Evolutionary conservation across 768 basidiomycete species (phyloP).

Genomic region (Strobilomyces dryophilus): DNA sequence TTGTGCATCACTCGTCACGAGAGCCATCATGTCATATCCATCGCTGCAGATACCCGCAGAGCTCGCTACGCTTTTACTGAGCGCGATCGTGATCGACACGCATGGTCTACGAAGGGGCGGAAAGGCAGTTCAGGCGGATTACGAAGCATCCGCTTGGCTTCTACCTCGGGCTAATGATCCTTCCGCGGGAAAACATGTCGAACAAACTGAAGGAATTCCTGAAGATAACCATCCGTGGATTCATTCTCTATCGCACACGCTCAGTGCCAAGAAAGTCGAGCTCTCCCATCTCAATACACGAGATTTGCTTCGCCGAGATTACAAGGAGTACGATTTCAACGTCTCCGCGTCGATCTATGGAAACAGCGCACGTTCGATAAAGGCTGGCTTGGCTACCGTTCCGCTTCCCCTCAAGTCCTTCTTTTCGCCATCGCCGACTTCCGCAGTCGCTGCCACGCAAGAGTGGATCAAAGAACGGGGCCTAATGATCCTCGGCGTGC

Average conservation of each 20-base stretch:
- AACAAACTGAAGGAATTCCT: background rate
- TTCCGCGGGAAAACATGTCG: constrained; percentile 9
- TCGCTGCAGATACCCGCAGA: constrained; percentile 41
- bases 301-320: constrained; percentile 90
- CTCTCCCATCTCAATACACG: constrained; percentile 62
- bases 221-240: constrained; percentile 38
- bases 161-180: constrained; percentile 50
- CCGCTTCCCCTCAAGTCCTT: constrained; percentile 56
- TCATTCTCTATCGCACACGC: constrained; percentile 46
- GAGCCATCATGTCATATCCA: constrained; percentile 21
- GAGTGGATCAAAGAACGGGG: constrained; percentile 64
- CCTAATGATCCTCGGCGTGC: constrained; percentile 69
- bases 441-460: constrained; percentile 24
- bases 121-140: constrained; percentile 68
- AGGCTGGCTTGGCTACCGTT: constrained; percentile 79
- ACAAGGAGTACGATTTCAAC: constrained; percentile 74
- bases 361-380: constrained; percentile 37
- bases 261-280: constrained; percentile 52
- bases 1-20: constrained; percentile 66
- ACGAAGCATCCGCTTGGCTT: constrained; percentile 60
- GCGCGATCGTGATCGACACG: constrained; percentile 85
- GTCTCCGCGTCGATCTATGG: constrained; percentile 30
- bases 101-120: constrained; percentile 70
- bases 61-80: constrained; percentile 75
- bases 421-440: constrained; percentile 30